Base-by-base conservation (phyloP, 2,329 filamentous ascomycete species). In the Phaeosphaeriaceae sp. region DNA sequence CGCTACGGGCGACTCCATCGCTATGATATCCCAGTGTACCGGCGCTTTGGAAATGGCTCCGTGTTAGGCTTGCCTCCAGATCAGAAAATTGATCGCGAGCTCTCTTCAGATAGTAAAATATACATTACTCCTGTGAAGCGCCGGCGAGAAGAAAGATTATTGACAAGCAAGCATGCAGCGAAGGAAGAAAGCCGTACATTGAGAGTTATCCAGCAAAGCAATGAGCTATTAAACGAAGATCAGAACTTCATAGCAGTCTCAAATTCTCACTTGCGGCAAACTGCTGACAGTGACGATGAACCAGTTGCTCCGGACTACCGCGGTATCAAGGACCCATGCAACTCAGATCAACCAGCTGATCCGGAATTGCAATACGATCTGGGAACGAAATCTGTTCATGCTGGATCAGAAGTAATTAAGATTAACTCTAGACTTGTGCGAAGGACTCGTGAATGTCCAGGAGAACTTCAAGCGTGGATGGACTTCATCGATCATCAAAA, bases 401-500 rank as follows among this genome's bases (percentile, higher is more conserved):
- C 54, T 8, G 59, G 73, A 15, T 45, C 70, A 13, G 63, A 68
- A 20, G 54, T 64, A 41, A 83, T 77, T 36, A 75, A 80, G 64
- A 81, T 75, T 48, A 85, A 84, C 12, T 78, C 87, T 0, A 77
- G 86, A 42, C 77, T 97, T 6, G 83, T 82, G 2, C 83, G 81
- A 11, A 79, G 71, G 23, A 85, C 91, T 28, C 85, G 87, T 46
- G 78, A 87, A 1, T 71, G 83, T 17, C 90, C 92, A 1, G 71
- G 79, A 5, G 83, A 95, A 63, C 78, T 89, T 16, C 76, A 85
- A 34, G 80, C 85, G 15, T 97, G 93, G 93, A 72, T 95, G 13
- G 80, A 83, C 30, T 79, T 97, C n/a, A 87, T 93, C 37, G 76
- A 85, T 6, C 86, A 96, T 52, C 93, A 97, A 73, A 85, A 91